phyloP scores from a whole-genome alignment of 805 yeast species.

The Cyberlindnera japonica region DNA sequence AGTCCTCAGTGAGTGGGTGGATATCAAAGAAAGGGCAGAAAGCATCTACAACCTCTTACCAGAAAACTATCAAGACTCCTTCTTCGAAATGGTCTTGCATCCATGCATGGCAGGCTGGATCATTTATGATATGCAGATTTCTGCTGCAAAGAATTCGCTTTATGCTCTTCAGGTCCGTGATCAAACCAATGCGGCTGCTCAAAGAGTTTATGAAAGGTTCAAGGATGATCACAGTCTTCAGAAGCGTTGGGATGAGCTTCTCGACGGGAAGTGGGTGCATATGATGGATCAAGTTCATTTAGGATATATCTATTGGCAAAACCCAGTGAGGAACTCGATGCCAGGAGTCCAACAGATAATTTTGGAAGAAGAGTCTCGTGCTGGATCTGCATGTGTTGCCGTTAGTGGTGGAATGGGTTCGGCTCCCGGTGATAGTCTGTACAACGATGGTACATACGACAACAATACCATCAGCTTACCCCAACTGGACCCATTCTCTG shows the following conservation, averaged over 20 bases:
- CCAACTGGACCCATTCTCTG: conserved; percentile 10
- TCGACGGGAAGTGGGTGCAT: conserved; percentile 15
- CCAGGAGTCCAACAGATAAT: conserved; percentile 6
- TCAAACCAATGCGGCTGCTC: conserved; percentile 11
- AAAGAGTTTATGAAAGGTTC: conserved; percentile 6
- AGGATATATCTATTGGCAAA: conserved; percentile 14
- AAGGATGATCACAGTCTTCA: conserved; percentile 5
- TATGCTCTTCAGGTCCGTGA: conserved; percentile 11
- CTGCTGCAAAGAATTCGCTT: conserved; percentile 9
- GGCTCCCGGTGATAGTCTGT: conserved; percentile 11
- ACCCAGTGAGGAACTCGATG: conserved; percentile 13
- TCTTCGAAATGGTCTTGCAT: conserved; percentile 12
- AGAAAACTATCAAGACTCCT: conserved; percentile 6
- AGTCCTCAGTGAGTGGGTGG: conserved; percentile 9
- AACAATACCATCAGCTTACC: conserved; percentile 14
- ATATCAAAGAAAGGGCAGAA: conserved; percentile 10
- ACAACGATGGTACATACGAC: conserved; percentile 8
- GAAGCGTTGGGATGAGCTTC: conserved; percentile 9
- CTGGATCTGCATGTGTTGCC: conserved; percentile 11
- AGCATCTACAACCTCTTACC: conserved; percentile 7
- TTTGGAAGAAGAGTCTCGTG: conserved; percentile 6
- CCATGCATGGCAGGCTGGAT: conserved; percentile 13
- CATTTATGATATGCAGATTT: conserved; percentile 11
- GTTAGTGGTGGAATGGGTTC: conserved; percentile 9
- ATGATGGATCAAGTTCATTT: conserved; percentile 15